A percentile compares a stretch with the other conserved stretches of the same genome.
Evolutionary conservation across 2,329 filamentous ascomycete genomes (phyloP).

Genomic region (Ascochyta clinopodiicola): DNA sequence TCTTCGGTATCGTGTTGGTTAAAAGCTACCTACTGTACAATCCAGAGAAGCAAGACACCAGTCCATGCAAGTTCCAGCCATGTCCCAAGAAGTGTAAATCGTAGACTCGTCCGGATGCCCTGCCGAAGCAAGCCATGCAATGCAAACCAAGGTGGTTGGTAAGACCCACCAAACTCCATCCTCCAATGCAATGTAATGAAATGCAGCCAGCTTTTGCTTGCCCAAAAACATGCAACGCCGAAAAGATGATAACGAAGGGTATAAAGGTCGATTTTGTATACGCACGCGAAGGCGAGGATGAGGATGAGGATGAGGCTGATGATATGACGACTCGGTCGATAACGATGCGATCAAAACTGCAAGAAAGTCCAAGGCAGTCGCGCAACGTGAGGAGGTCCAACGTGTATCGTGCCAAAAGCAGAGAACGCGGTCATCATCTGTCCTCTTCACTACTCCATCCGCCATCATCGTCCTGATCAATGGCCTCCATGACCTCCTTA

Average conservation of each 20-base stretch:
- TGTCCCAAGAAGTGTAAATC: background rate
- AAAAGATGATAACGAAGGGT: slow-evolving; percentile 6
- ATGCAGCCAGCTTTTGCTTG: slow-evolving; percentile 10
- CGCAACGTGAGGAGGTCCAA: background rate
- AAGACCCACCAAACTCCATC: background rate
- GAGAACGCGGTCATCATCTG: slow-evolving; percentile 16
- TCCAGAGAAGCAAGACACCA: background rate
- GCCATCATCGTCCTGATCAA: slow-evolving; percentile 74
- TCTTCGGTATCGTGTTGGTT: background rate
- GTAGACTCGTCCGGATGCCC: background rate
- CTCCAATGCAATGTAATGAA: slow-evolving; percentile 9
- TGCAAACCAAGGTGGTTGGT: background rate
- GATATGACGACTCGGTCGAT: background rate
- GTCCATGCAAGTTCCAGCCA: background rate
- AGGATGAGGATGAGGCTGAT: slow-evolving; percentile 3
- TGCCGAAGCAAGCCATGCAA: background rate
- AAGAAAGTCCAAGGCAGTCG: background rate
- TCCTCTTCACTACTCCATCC: slow-evolving; percentile 46
- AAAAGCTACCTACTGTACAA: slow-evolving; percentile 9
- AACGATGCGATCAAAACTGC: background rate
- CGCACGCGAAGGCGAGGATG: background rate
- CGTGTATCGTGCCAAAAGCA: too few relatives aligned
- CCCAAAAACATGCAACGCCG: slow-evolving; percentile 7
- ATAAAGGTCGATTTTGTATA: slow-evolving; percentile 2
- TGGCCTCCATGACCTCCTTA: slow-evolving; percentile 93